phyloP scores from a whole-genome alignment of 2,329 filamentous ascomycete genomes.

The Microdochium nivale region DNA sequence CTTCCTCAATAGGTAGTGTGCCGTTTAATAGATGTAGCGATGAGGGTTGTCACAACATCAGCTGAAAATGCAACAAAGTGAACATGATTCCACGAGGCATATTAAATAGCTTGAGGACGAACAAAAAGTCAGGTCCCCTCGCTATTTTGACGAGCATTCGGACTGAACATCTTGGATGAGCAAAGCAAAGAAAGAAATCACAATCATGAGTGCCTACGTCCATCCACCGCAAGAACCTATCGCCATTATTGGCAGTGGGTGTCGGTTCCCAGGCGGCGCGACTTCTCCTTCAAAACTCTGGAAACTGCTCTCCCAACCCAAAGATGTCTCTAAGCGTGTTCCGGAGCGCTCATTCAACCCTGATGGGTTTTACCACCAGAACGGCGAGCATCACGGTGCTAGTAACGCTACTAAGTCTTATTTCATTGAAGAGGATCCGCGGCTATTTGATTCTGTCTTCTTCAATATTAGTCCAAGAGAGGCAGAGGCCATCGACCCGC shows the following conservation, averaged over 20 bases:
- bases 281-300: neutral
- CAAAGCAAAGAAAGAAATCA: no score
- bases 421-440: slow-evolving; percentile 17
- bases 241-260: neutral
- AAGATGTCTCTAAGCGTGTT: slow-evolving; percentile 10
- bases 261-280: neutral
- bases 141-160: neutral
- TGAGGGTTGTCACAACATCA: neutral
- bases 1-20: neutral
- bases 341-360: slow-evolving; percentile 18
- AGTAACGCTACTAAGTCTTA: slow-evolving; percentile 19
- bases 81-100: no score
- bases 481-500: slow-evolving; percentile 23
- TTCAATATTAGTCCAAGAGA: slow-evolving; percentile 26
- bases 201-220: slow-evolving; percentile 1
- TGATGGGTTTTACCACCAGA: slow-evolving; percentile 9
- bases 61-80: no score
- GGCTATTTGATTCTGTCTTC: slow-evolving; percentile 20
- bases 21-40: neutral
- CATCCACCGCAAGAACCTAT: slow-evolving; percentile 3
- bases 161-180: no score
- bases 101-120: neutral
- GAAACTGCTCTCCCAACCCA: slow-evolving; percentile 1
- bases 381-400: slow-evolving; percentile 20
- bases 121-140: neutral